A percentile compares a stretch with the other conserved stretches of the same genome.
phyloP scores from a whole-genome alignment of 305 asterid species.

The Withania somnifera region DNA sequence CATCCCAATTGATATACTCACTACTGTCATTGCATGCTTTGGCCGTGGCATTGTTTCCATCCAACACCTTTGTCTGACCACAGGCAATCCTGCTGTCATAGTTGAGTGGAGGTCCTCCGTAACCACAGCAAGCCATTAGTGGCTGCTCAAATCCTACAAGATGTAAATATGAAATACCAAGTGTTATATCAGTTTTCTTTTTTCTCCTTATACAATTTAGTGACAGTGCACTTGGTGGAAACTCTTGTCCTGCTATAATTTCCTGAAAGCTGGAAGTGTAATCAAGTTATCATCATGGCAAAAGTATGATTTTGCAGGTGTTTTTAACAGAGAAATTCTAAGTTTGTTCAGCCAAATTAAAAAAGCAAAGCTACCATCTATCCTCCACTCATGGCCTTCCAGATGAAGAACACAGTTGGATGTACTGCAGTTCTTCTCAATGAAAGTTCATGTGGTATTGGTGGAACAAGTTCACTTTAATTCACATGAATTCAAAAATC shows the following conservation, averaged over 20 bases:
- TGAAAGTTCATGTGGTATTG: background rate
- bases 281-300: background rate
- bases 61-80: slow-evolving; percentile 65
- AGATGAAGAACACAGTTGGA: background rate
- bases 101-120: slow-evolving; percentile 89
- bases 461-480: background rate
- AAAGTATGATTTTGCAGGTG: background rate
- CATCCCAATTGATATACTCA: slow-evolving; percentile 85
- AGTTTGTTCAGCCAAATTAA: background rate
- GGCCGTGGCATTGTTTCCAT: slow-evolving; percentile 61
- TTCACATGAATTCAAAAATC: background rate
- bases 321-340: background rate
- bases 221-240: background rate
- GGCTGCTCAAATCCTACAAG: slow-evolving; percentile 79
- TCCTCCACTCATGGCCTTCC: background rate
- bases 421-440: background rate
- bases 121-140: slow-evolving; percentile 78
- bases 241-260: background rate
- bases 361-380: background rate
- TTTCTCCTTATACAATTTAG: background rate
- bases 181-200: background rate
- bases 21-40: slow-evolving; percentile 73
- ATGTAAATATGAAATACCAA: background rate
- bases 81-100: slow-evolving; percentile 69
- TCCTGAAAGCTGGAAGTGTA: slow-evolving; percentile 8